Evolutionary conservation across 2,329 filamentous ascomycete genomes (phyloP).

Genomic region (Fusarium agapanthi): DNA sequence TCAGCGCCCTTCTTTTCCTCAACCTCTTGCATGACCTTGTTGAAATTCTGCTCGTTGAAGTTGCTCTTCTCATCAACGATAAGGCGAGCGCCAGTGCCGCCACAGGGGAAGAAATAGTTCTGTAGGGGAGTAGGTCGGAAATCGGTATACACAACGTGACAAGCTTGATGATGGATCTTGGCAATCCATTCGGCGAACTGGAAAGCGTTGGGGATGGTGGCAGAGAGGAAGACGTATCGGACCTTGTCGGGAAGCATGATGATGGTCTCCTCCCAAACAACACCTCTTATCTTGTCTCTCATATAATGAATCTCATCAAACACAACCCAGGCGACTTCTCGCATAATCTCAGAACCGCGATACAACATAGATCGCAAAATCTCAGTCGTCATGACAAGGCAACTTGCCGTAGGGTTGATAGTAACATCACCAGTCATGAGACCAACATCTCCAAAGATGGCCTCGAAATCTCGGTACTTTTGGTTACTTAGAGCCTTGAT

Average conservation of each 20-base stretch:
- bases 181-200: constrained; percentile 99
- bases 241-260: constrained; percentile 98
- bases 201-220: constrained; percentile 98
- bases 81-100: constrained; percentile 90
- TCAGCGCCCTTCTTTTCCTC: constrained; percentile 89
- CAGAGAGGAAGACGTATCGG: constrained; percentile 96
- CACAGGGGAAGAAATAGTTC: constrained; percentile 96
- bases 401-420: constrained; percentile 98
- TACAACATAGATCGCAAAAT: constrained; percentile 99
- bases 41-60: constrained; percentile 97
- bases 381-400: constrained; percentile 98
- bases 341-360: constrained; percentile 98
- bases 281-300: constrained; percentile 91
- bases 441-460: constrained; percentile 95
- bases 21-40: constrained; percentile 91
- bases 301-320: constrained; percentile 99
- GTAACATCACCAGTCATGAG: constrained; percentile 99
- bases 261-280: constrained; percentile 99
- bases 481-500: constrained; percentile 99
- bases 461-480: constrained; percentile 96
- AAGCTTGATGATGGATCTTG: constrained; percentile 96
- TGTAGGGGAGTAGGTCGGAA: constrained; percentile 96
- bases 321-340: constrained; percentile 97
- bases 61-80: constrained; percentile 96
- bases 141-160: constrained; percentile 98